Conservation (phyloP, 2,329 filamentous ascomycete genomes). For the Colletotrichum cordylinicola region DNA sequence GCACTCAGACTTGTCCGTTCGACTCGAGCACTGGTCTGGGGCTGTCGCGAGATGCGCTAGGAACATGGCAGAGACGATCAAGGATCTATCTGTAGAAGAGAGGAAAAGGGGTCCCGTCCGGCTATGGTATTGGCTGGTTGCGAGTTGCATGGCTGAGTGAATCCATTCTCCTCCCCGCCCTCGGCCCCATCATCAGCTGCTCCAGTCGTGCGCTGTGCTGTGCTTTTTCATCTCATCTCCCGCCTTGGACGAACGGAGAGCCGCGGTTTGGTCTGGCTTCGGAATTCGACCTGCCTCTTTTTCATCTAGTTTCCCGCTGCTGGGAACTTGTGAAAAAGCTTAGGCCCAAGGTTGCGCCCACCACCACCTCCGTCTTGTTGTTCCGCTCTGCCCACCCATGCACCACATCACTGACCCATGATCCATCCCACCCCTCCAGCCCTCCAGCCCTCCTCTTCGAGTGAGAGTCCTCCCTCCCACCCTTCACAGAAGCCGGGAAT, state of each 20-base stretch:
- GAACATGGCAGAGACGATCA: not conserved
- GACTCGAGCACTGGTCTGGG: not conserved
- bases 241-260: not conserved
- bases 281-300: slow-evolving; percentile 14
- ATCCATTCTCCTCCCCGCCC: not conserved
- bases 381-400: not conserved
- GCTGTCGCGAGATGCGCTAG: not conserved
- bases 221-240: not conserved
- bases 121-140: not conserved
- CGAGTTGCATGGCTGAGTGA: not conserved
- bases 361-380: not conserved
- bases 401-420: not conserved
- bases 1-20: not conserved
- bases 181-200: not conserved
- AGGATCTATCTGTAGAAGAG: not conserved
- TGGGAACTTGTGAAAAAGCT: not conserved
- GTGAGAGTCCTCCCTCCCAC: not conserved
- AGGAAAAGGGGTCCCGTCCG: not conserved
- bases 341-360: slow-evolving; percentile 2
- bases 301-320: slow-evolving; percentile 5
- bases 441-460: not conserved
- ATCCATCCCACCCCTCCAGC: not conserved
- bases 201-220: not conserved
- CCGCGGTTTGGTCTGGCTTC: not conserved
- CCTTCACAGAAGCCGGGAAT: not conserved